Evolutionary conservation across 495 filamentous ascomycete genomes (phyloP).

Genomic region (Talaromyces wortmannii): DNA sequence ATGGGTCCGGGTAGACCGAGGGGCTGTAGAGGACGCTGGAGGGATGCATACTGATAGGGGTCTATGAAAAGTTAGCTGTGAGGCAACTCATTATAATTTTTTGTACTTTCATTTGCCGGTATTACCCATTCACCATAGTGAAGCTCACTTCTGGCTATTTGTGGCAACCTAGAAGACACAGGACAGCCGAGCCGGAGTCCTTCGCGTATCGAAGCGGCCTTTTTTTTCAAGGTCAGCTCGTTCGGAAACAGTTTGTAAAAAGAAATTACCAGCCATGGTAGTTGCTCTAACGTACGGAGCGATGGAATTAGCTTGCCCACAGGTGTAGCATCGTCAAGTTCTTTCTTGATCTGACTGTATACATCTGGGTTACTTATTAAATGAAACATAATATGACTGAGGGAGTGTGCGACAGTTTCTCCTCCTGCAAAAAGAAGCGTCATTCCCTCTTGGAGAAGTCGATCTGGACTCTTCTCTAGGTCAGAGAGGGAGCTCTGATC

Average conservation of each 20-base stretch:
- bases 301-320: background rate
- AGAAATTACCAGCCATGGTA: conserved; percentile 1
- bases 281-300: background rate
- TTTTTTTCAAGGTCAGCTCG: background rate
- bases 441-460: conserved; percentile 21
- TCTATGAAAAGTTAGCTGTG: conserved; percentile 12
- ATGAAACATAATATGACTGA: conserved; percentile 18
- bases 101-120: background rate
- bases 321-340: conserved; percentile 6
- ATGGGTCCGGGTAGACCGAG: conserved; percentile 38
- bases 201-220: conserved; percentile 1
- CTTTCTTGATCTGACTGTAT: conserved; percentile 6
- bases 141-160: background rate
- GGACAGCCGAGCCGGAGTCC: background rate
- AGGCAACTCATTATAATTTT: background rate
- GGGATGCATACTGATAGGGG: conserved; percentile 35
- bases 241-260: too few species aligned
- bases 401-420: conserved; percentile 20
- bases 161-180: background rate
- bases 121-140: background rate
- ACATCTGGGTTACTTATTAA: conserved; percentile 19
- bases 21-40: conserved; percentile 40
- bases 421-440: conserved; percentile 19
- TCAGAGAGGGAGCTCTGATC: conserved; percentile 7
- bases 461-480: conserved; percentile 13